Percentiles rank a stretch among this genome's conserved stretches.
phyloP scores from a whole-genome alignment of 1,139 yeast genomes.

The Candida mesenterica region DNA sequence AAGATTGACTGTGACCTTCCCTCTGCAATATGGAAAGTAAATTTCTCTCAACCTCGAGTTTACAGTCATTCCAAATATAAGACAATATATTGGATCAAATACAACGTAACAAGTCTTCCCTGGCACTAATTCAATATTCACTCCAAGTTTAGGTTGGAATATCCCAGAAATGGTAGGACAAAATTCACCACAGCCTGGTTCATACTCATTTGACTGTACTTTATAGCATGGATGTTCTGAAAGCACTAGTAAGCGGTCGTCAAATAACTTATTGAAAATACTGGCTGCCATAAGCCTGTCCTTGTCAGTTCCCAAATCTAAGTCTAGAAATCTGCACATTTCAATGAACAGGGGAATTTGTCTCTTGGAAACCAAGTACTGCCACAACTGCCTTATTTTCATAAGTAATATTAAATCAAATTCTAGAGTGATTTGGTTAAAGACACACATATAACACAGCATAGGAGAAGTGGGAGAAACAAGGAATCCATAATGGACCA shows the following conservation, averaged over 20 bases:
- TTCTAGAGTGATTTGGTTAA: not conserved
- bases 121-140: not conserved
- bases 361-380: constrained; percentile 9
- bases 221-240: constrained; percentile 7
- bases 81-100: not conserved
- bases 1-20: too few relatives aligned
- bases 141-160: not conserved
- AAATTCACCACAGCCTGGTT: constrained; percentile 15
- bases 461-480: not conserved
- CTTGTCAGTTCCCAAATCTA: too few relatives aligned
- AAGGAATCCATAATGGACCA: not conserved
- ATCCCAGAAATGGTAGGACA: constrained; percentile 9
- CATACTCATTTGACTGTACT: constrained; percentile 5
- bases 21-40: too few relatives aligned
- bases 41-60: too few relatives aligned
- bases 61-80: too few relatives aligned
- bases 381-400: constrained; percentile 20
- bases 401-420: constrained; percentile 14
- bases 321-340: constrained; percentile 11
- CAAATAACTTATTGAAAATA: constrained; percentile 18
- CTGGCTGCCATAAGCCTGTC: not conserved
- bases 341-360: constrained; percentile 16
- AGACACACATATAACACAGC: constrained; percentile 6
- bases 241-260: constrained; percentile 14
- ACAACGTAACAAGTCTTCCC: not conserved